These are phyloP conservation scores for Saccharum spontaneum DNA, from an alignment of 176 grass and related monocot genomes.

Conservation along the genomic window DNA sequence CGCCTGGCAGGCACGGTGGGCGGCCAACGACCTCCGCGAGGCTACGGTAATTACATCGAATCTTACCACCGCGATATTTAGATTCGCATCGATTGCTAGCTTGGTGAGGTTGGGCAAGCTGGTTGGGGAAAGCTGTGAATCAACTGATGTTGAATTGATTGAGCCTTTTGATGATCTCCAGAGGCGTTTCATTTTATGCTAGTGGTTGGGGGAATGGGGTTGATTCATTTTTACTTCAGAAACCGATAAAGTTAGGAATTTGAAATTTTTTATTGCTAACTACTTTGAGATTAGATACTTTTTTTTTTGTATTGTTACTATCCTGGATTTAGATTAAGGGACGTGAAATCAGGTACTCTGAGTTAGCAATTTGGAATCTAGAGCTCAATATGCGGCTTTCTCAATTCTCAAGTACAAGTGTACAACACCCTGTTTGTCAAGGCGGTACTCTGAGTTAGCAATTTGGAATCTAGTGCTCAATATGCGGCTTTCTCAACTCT, in stretches of 20 bases:
- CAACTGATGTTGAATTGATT: constrained; percentile 20
- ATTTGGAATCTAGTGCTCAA: background rate
- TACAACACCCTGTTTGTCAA: background rate
- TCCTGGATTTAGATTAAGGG: background rate
- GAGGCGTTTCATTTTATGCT: background rate
- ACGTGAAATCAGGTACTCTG: background rate
- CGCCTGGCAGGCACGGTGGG: constrained; percentile 39
- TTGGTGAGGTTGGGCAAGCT: background rate
- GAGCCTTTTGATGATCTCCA: background rate
- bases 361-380: background rate
- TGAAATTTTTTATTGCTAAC: background rate
- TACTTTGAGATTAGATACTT: background rate
- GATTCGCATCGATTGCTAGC: background rate
- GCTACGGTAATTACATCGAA: constrained; percentile 36
- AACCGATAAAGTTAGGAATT: background rate
- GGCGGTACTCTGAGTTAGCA: constrained; percentile 1
- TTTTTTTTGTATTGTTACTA: background rate
- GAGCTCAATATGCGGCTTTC: background rate
- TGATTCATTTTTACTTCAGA: background rate
- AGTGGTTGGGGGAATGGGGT: background rate
- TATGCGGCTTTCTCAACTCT: background rate
- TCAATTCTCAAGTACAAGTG: background rate
- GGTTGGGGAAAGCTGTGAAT: constrained; percentile 18
- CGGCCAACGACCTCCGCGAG: constrained; percentile 34
- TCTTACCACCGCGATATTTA: background rate